A percentile compares a stretch with the other conserved stretches of the same genome.
phyloP scores from a whole-genome alignment of 2,329 filamentous ascomycete genomes.

The Aspergillus ibericus region DNA sequence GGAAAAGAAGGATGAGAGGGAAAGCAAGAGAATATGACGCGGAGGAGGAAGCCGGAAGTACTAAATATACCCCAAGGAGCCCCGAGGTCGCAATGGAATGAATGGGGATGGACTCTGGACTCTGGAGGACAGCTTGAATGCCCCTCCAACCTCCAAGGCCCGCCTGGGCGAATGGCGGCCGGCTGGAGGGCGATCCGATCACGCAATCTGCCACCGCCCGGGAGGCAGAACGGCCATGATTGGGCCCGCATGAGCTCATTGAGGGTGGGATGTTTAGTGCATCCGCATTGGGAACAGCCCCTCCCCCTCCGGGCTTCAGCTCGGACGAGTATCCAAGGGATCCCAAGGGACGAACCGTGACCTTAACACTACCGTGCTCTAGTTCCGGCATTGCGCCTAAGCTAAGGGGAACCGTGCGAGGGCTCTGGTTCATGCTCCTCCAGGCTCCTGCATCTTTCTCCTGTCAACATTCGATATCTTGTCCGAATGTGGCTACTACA shows the following conservation, averaged over 20 bases:
- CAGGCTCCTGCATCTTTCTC: not conserved
- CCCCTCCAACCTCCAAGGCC: conserved; percentile 18
- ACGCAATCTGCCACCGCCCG: conserved; percentile 38
- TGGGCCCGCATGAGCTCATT: conserved; percentile 25
- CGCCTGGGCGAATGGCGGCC: conserved; percentile 13
- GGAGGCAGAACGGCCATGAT: conserved; percentile 30
- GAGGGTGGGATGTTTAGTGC: conserved; percentile 21
- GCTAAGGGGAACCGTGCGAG: not conserved
- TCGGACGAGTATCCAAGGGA: not conserved
- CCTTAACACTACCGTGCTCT: not conserved
- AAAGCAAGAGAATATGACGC: conserved; percentile 3
- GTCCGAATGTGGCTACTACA: not conserved
- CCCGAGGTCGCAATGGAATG: not conserved
- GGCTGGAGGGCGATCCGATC: conserved; percentile 25
- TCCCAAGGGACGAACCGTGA: not conserved
- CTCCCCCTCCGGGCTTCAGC: not conserved
- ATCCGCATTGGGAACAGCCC: not conserved
- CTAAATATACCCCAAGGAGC: not conserved
- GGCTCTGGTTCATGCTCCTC: not conserved
- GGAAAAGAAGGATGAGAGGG: not conserved
- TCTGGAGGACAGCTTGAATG: not conserved
- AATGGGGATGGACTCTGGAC: not conserved
- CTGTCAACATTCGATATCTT: not conserved
- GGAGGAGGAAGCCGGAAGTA: conserved; percentile 15
- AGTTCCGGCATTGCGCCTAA: not conserved